Evolutionary conservation across 768 basidiomycete species (phyloP).

Genomic region (Rhodosporidiobolus sp.): DNA sequence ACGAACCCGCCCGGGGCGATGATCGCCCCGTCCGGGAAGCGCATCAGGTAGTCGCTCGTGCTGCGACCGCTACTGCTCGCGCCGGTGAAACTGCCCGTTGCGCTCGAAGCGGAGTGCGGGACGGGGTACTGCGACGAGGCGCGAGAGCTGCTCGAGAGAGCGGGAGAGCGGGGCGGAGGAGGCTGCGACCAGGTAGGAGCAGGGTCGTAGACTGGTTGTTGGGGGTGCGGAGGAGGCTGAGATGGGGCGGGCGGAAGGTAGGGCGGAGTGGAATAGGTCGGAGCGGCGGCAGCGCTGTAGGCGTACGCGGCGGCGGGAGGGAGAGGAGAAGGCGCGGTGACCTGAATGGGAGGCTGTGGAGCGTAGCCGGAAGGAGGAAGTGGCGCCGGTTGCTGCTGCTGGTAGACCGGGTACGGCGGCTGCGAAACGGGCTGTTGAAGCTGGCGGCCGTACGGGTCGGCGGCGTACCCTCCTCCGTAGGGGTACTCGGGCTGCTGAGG

Average conservation of each 20-base stretch:
- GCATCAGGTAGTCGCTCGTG: slow-evolving; percentile 29
- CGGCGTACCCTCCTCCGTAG: background rate
- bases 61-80: background rate
- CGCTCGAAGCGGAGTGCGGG: background rate
- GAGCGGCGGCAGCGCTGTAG: background rate
- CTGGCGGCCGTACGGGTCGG: background rate
- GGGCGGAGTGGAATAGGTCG: background rate
- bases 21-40: slow-evolving; percentile 33
- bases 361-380: background rate
- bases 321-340: slow-evolving; percentile 11
- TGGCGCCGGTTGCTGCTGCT: background rate
- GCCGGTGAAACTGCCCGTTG: background rate
- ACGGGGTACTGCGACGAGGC: slow-evolving; percentile 9
- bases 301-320: slow-evolving; percentile 1
- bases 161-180: slow-evolving; percentile 21
- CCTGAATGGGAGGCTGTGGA: slow-evolving; percentile 32
- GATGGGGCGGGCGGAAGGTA: too few species aligned
- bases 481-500: background rate
- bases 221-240: background rate
- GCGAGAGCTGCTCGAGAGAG: slow-evolving; percentile 28
- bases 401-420: background rate
- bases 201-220: background rate
- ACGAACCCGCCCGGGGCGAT: slow-evolving; percentile 19
- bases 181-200: background rate
- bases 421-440: background rate